These are phyloP conservation scores for Macroventuria anomochaeta DNA, from an alignment of 2,329 filamentous ascomycete species.

Conservation along the genomic window DNA sequence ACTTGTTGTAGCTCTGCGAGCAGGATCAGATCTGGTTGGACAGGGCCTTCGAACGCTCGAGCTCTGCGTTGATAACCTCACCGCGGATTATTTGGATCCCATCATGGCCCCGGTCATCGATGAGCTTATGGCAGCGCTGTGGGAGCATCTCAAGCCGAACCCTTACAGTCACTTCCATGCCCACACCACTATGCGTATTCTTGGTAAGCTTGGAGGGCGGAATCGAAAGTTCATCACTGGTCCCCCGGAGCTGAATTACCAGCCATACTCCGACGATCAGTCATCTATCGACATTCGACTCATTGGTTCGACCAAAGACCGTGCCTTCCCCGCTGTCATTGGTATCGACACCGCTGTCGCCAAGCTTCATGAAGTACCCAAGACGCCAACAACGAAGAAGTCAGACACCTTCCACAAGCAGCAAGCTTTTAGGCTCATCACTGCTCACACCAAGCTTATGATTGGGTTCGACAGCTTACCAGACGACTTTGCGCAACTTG, in stretches of 20 bases:
- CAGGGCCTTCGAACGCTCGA: conserved; percentile 93
- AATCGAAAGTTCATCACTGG: conserved; percentile 96
- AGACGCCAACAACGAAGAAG: conserved; percentile 64
- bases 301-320: conserved; percentile 86
- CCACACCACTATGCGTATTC: conserved; percentile 95
- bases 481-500: conserved; percentile 82
- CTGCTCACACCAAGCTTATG: conserved; percentile 86
- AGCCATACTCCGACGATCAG: conserved; percentile 84
- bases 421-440: conserved; percentile 87
- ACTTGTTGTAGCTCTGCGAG: conserved; percentile 90
- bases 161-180: conserved; percentile 98
- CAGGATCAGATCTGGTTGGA: conserved; percentile 90
- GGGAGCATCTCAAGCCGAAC: conserved; percentile 91
- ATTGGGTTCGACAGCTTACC: conserved; percentile 87
- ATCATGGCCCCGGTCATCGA: conserved; percentile 99
- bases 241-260: conserved; percentile 81
- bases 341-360: conserved; percentile 88
- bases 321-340: conserved; percentile 84
- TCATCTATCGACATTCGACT: conserved; percentile 88
- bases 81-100: conserved; percentile 94
- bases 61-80: conserved; percentile 96
- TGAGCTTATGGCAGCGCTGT: conserved; percentile 96
- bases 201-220: conserved; percentile 93
- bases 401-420: conserved; percentile 90
- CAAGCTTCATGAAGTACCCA: conserved; percentile 82